Percentiles rank a stretch among this genome's conserved stretches.
These are phyloP conservation scores for Dentipellis fragilis DNA, from an alignment of 768 basidiomycete species.

Conservation along the genomic window DNA sequence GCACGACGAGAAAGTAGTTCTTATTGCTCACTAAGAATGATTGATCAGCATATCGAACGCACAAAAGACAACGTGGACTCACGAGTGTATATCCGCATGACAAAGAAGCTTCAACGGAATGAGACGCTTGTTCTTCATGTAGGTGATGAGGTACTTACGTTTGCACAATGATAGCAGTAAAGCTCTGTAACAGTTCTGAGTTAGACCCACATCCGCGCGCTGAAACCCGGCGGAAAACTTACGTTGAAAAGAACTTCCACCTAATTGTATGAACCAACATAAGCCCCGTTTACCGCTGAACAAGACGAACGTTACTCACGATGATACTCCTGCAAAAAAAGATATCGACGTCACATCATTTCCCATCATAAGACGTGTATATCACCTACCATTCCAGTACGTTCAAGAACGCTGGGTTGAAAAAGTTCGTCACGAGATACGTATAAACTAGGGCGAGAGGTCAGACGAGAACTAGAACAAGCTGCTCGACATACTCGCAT, in stretches of 20 bases:
- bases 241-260: slow-evolving; percentile 52
- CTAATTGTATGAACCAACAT: slow-evolving; percentile 16
- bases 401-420: slow-evolving; percentile 28
- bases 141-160: slow-evolving; percentile 37
- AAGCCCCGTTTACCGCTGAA: not conserved
- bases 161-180: slow-evolving; percentile 48
- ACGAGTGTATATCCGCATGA: slow-evolving; percentile 14
- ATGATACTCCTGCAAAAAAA: slow-evolving; percentile 37
- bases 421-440: slow-evolving; percentile 44
- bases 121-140: slow-evolving; percentile 24
- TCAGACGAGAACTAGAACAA: not conserved
- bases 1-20: slow-evolving; percentile 30
- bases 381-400: slow-evolving; percentile 33
- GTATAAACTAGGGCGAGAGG: slow-evolving; percentile 33
- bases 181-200: slow-evolving; percentile 24
- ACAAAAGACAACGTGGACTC: not conserved
- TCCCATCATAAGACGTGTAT: not conserved
- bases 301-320: slow-evolving; percentile 1
- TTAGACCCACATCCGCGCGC: not conserved
- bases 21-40: slow-evolving; percentile 34
- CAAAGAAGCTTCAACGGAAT: slow-evolving; percentile 14
- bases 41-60: no score
- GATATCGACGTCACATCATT: not conserved
- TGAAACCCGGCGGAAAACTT: slow-evolving; percentile 7
- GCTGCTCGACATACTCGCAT: slow-evolving; percentile 10